Evolutionary conservation across 1,284 basidiomycete genomes (phyloP).

Genomic region (Xerocomus nothofagi): DNA sequence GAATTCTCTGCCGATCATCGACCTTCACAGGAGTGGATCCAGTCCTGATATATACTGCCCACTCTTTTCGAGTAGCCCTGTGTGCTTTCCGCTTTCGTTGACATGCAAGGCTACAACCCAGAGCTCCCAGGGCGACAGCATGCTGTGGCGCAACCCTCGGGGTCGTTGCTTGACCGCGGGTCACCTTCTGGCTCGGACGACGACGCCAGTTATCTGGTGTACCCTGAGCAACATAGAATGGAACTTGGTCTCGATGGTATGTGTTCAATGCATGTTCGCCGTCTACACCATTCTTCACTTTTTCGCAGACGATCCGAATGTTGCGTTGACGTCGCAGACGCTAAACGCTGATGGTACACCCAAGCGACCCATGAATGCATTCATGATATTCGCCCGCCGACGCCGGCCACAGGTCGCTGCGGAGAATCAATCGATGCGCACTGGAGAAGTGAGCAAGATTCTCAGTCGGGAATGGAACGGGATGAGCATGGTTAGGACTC

Average conservation of each 20-base stretch:
- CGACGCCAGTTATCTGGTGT: slow-evolving; percentile 33
- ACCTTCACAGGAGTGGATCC: slow-evolving; percentile 18
- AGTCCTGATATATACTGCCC: slow-evolving; percentile 7
- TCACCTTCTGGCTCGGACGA: slow-evolving; percentile 54
- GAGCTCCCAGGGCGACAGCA: slow-evolving; percentile 15
- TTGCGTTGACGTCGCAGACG: slow-evolving; percentile 67
- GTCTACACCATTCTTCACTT: slow-evolving; percentile 18
- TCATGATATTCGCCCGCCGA: slow-evolving; percentile 86
- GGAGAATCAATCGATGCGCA: slow-evolving; percentile 81
- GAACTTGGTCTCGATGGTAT: slow-evolving; percentile 47
- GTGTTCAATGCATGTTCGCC: slow-evolving; percentile 11
- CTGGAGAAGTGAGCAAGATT: slow-evolving; percentile 82
- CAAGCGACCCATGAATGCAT: slow-evolving; percentile 85
- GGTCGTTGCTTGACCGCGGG: slow-evolving; percentile 38
- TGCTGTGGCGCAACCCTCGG: slow-evolving; percentile 31
- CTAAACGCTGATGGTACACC: slow-evolving; percentile 82
- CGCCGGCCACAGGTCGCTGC: slow-evolving; percentile 77
- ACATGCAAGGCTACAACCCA: slow-evolving; percentile 32
- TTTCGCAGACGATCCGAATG: slow-evolving; percentile 47
- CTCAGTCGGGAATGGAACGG: slow-evolving; percentile 77
- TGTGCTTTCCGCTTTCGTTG: slow-evolving; percentile 8
- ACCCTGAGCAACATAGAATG: slow-evolving; percentile 39
- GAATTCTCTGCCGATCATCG: slow-evolving; percentile 29
- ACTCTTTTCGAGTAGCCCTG: slow-evolving; percentile 4
- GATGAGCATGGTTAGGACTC: slow-evolving; percentile 60